Evolutionary conservation across 169 alveolate genomes (phyloP).

Genomic region (Plasmodium malariae): DNA sequence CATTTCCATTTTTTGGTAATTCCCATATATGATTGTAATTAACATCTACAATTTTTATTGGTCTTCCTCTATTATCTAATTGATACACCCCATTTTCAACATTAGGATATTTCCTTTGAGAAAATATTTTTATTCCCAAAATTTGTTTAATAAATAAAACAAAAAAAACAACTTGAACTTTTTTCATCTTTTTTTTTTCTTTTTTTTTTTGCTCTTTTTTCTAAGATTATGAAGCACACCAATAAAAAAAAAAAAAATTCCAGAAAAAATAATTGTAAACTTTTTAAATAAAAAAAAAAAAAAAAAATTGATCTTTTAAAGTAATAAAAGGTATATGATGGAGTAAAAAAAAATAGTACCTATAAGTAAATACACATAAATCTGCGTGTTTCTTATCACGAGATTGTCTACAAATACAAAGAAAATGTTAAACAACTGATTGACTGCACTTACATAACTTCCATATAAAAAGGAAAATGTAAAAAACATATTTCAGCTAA

Average conservation of each 20-base stretch:
- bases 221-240: background rate
- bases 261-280: background rate
- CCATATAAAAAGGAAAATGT: background rate
- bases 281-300: constrained; percentile 10
- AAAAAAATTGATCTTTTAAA: no score
- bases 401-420: background rate
- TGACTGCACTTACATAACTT: background rate
- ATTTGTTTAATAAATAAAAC: constrained; percentile 23
- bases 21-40: constrained; percentile 69
- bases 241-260: constrained; percentile 10
- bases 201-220: background rate
- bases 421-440: background rate
- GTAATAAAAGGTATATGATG: no score
- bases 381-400: no score
- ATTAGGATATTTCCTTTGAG: constrained; percentile 56
- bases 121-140: constrained; percentile 8
- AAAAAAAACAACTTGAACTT: constrained; percentile 17
- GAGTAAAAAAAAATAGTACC: no score
- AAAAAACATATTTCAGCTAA: no score
- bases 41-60: constrained; percentile 67
- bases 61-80: constrained; percentile 69
- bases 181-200: constrained; percentile 29
- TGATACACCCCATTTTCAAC: constrained; percentile 74
- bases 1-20: constrained; percentile 54
- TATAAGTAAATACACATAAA: no score